phyloP scores from a whole-genome alignment of 2,329 filamentous ascomycete genomes.

The Diaporthe australafricana region DNA sequence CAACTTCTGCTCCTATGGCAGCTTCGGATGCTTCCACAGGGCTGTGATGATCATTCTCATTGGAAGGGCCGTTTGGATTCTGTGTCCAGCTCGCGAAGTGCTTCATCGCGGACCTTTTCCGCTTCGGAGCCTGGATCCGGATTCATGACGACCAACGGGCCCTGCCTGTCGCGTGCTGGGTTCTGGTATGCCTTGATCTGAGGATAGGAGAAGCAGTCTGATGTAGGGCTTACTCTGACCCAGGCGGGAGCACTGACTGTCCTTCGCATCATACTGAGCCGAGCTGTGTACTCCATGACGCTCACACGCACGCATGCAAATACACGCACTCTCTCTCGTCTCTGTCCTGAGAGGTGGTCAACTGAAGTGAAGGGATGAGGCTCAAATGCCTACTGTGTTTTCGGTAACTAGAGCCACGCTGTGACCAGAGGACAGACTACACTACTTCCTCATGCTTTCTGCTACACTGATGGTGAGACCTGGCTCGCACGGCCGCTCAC shows the following conservation, averaged over 20 bases:
- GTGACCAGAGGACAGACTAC: background rate
- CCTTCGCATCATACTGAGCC: background rate
- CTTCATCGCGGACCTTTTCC: background rate
- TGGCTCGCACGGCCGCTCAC: background rate
- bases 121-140: constrained; percentile 8
- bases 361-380: background rate
- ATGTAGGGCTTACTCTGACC: background rate
- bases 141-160: constrained; percentile 15
- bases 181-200: constrained; percentile 2
- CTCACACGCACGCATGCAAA: too few species aligned
- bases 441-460: background rate
- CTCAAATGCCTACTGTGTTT: background rate
- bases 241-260: constrained; percentile 5
- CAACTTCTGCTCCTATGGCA: background rate
- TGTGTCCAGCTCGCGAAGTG: background rate
- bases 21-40: background rate
- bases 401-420: background rate
- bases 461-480: background rate
- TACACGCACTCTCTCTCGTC: too few species aligned
- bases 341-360: background rate
- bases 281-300: background rate
- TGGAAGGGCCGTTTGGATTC: background rate
- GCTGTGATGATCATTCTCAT: background rate
- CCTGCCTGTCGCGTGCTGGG: background rate
- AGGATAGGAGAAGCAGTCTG: background rate